Conservation (phyloP, 1,284 basidiomycete species). For the Ceratobasidium papillatum region DNA sequence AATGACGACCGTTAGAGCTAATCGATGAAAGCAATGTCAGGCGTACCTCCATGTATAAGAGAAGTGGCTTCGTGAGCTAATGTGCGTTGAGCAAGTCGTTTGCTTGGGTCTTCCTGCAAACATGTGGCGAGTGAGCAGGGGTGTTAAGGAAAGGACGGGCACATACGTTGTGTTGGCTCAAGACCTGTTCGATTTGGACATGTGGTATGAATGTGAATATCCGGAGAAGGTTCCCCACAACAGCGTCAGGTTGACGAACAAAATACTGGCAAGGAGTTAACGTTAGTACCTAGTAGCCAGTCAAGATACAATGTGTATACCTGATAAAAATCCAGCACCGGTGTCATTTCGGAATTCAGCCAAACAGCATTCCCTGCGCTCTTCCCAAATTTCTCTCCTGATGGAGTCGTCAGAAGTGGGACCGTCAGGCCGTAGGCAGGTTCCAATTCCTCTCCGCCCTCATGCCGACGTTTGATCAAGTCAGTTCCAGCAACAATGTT, state of each 20-base stretch:
- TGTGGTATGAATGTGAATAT: conserved; percentile 84
- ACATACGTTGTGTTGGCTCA: conserved; percentile 68
- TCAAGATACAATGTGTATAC: conserved; percentile 55
- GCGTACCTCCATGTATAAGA: conserved; percentile 33
- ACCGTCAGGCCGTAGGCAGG: conserved; percentile 88
- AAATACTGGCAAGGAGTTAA: conserved; percentile 75
- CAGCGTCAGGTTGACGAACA: conserved; percentile 79
- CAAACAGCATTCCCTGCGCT: conserved; percentile 96
- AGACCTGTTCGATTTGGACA: conserved; percentile 64
- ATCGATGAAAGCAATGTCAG: neutral
- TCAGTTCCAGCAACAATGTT: conserved; percentile 95
- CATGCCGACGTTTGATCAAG: conserved; percentile 69
- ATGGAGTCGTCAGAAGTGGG: conserved; percentile 88
- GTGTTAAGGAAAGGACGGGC: neutral
- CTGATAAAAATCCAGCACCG: conserved; percentile 91
- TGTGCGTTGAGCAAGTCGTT: conserved; percentile 27
- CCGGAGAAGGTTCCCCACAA: conserved; percentile 82
- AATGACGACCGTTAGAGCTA: neutral
- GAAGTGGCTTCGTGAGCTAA: conserved; percentile 37
- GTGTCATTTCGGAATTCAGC: conserved; percentile 79
- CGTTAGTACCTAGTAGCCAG: conserved; percentile 18
- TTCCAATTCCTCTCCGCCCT: conserved; percentile 43
- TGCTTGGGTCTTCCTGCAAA: conserved; percentile 24
- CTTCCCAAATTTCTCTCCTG: conserved; percentile 97
- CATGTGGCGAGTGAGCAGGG: neutral